phyloP scores from a whole-genome alignment of 2,329 filamentous ascomycete species.

The Clarireedia paspali region DNA sequence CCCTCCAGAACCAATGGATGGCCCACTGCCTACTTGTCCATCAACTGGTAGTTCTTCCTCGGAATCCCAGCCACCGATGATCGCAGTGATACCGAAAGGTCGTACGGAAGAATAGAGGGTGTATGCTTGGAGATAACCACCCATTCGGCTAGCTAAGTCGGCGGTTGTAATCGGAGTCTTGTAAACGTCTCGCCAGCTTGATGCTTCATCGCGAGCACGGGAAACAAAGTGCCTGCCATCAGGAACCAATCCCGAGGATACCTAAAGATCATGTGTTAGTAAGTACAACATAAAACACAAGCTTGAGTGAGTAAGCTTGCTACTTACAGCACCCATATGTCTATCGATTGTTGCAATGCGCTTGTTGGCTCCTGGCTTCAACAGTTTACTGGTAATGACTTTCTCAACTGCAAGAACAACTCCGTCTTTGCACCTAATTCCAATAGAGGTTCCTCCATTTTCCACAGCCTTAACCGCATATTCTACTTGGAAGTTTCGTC shows the following conservation, averaged over 20 bases:
- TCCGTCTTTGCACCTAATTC: slow-evolving; percentile 94
- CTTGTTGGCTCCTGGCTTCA: slow-evolving; percentile 94
- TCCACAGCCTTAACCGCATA: slow-evolving; percentile 98
- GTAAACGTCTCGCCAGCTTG: slow-evolving; percentile 86
- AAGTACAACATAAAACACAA: slow-evolving; percentile 7
- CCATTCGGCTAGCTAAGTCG: slow-evolving; percentile 86
- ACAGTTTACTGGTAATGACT: slow-evolving; percentile 87
- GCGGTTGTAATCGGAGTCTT: slow-evolving; percentile 87
- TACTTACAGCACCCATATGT: slow-evolving; percentile 82
- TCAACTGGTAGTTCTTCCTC: slow-evolving; percentile 80
- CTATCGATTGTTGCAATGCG: slow-evolving; percentile 91
- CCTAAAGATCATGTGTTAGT: slow-evolving; percentile 43
- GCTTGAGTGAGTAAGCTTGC: background rate
- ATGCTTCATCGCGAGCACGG: slow-evolving; percentile 87
- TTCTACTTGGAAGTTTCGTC: slow-evolving; percentile 98
- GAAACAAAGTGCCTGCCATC: slow-evolving; percentile 94
- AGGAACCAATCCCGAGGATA: slow-evolving; percentile 87
- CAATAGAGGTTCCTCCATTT: slow-evolving; percentile 92
- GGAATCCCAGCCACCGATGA: slow-evolving; percentile 88
- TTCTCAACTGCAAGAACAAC: slow-evolving; percentile 96
- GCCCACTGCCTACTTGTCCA: slow-evolving; percentile 80
- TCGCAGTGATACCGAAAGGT: slow-evolving; percentile 93
- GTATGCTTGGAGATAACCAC: slow-evolving; percentile 93
- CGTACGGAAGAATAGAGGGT: slow-evolving; percentile 95
- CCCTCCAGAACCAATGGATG: slow-evolving; percentile 71